phyloP scores from a whole-genome alignment of 2,329 filamentous ascomycete genomes.

The Aphanocladium album region DNA sequence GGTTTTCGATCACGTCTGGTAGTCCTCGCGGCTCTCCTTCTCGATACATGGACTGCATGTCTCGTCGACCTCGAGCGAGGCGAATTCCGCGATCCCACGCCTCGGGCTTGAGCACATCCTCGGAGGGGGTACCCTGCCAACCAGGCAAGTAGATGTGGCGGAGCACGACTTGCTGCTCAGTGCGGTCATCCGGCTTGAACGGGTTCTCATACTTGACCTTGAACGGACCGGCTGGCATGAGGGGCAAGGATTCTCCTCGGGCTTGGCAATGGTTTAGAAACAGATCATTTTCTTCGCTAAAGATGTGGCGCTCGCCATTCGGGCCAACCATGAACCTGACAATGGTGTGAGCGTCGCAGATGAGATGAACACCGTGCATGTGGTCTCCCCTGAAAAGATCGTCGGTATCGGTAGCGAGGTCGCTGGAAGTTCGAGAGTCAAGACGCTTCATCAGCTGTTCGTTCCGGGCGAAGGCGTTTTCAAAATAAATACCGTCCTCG shows the following conservation, averaged over 20 bases:
- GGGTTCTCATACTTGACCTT: background rate
- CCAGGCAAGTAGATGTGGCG: background rate
- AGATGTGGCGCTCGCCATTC: background rate
- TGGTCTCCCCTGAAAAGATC: background rate
- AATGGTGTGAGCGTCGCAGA: background rate
- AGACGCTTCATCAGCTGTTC: background rate
- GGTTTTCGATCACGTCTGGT: fast-evolving
- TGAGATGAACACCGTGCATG: background rate
- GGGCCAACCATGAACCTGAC: background rate
- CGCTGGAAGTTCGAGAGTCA: background rate
- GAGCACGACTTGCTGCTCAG: background rate
- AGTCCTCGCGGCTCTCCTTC: background rate
- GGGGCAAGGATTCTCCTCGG: fast-evolving
- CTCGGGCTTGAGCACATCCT: background rate
- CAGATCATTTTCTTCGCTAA: background rate
- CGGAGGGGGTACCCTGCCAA: background rate
- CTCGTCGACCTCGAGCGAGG: background rate
- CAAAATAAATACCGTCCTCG: too few species aligned
- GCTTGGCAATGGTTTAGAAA: background rate
- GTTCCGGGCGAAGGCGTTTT: too few species aligned
- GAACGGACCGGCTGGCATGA: background rate
- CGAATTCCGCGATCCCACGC: background rate
- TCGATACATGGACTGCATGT: background rate
- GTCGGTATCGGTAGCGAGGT: background rate
- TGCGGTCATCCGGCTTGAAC: background rate